A percentile compares a stretch with the other conserved stretches of the same genome.
These are phyloP conservation scores for Pichia heedii DNA, from an alignment of 805 yeast species.

Conservation along the genomic window DNA sequence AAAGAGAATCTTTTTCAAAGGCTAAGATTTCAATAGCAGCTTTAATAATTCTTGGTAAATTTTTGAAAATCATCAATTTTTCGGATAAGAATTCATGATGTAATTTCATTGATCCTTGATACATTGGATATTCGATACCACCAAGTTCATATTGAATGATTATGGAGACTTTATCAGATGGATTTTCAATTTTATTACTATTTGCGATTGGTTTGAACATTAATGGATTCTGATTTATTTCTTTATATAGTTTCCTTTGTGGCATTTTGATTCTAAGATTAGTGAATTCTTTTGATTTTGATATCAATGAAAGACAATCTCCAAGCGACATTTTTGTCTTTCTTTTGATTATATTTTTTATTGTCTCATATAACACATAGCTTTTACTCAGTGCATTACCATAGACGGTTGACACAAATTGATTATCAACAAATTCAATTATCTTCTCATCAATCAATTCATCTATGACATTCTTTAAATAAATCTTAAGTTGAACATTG, in stretches of 20 bases:
- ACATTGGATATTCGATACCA: conserved; percentile 38
- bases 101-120: conserved; percentile 31
- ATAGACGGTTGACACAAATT: conserved; percentile 28
- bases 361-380: conserved; percentile 37
- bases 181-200: conserved; percentile 19
- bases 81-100: conserved; percentile 36
- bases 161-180: conserved; percentile 32
- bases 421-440: conserved; percentile 13
- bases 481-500: conserved; percentile 3
- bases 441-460: conserved; percentile 27
- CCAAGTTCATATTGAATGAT: conserved; percentile 43
- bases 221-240: conserved; percentile 32
- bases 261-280: conserved; percentile 32
- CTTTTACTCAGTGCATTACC: conserved; percentile 44
- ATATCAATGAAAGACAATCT: conserved; percentile 23
- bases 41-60: conserved; percentile 33
- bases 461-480: conserved; percentile 18
- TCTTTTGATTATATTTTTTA: conserved; percentile 27
- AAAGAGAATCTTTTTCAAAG: conserved; percentile 33
- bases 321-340: conserved; percentile 7
- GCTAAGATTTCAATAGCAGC: conserved; percentile 37
- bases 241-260: conserved; percentile 37
- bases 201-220: conserved; percentile 30
- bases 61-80: conserved; percentile 34
- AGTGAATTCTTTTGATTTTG: conserved; percentile 33